These are phyloP conservation scores for Epichloe coenophiala DNA, from an alignment of 2,329 filamentous ascomycete species.

Conservation along the genomic window DNA sequence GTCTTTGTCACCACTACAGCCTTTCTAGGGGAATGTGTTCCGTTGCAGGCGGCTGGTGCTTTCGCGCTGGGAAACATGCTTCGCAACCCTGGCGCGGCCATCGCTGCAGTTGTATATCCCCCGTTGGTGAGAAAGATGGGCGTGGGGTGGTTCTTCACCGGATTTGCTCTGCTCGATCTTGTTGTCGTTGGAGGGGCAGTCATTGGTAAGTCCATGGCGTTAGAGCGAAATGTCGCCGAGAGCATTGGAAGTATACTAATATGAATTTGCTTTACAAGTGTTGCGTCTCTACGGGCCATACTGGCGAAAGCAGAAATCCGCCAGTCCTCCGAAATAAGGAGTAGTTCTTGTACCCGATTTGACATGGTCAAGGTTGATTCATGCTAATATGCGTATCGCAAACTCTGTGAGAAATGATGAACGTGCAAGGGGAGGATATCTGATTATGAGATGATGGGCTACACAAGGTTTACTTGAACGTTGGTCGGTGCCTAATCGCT, in stretches of 20 bases:
- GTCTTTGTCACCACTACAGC: conserved; percentile 28
- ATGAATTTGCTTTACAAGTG: background rate
- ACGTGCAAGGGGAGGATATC: too few species aligned
- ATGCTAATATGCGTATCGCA: too few species aligned
- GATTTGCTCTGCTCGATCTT: conserved; percentile 20
- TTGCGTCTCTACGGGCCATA: background rate
- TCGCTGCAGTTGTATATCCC: conserved; percentile 23
- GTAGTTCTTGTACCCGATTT: too few species aligned
- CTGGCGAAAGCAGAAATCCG: background rate
- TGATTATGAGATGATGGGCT: too few species aligned
- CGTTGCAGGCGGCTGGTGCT: conserved; percentile 23
- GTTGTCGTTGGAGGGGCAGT: conserved; percentile 12
- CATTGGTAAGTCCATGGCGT: conserved; percentile 6
- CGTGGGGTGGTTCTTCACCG: conserved; percentile 26
- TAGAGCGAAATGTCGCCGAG: background rate
- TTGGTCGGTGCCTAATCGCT: too few species aligned
- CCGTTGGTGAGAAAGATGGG: conserved; percentile 20
- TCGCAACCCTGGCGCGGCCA: conserved; percentile 25
- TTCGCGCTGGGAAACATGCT: conserved; percentile 27
- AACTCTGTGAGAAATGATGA: too few species aligned
- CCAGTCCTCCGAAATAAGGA: background rate
- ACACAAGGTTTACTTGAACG: too few species aligned
- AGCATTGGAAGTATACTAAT: background rate
- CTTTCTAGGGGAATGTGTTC: conserved; percentile 25
- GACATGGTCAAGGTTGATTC: too few species aligned